Base-by-base conservation (phyloP, 1,284 basidiomycete species). In the Cryptococcus sp. region DNA sequence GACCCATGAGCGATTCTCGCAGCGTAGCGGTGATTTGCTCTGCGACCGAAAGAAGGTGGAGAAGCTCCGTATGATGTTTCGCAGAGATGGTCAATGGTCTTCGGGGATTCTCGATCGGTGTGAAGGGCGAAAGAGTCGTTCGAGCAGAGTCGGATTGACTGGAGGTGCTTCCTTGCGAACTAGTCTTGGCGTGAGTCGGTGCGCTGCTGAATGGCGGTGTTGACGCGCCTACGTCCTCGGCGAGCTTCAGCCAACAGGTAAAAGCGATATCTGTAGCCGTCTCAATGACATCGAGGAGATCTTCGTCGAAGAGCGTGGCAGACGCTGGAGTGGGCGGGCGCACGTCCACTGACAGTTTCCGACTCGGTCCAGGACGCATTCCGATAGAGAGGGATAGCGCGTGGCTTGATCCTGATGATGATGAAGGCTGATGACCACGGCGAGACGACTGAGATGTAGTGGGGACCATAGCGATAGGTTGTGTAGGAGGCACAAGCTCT, bases 261-360 rank as follows among this genome's bases (percentile, higher is more conserved):
- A 78, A 76, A 1, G 80, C 81, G 25, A 78, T 74, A 17, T 80
- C 75, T 3, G 79, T 79, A 0, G 81, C 81, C 16, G 76, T 75
- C 50, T 81, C 81, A 10, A 81, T 75, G 46, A 79, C 77, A 49
- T 81, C 80, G 10, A 82, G 62, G 38, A 82, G 71, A 50, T 79
- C 80, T 31, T 80, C 80, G 61, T 82, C 80, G 48, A 76, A 76
- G 19, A 78, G 66, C 45, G 73, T 74, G 1, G 77, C 71, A 8
- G 75, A 74, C 23, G 75, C 65, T 1, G 78, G 77, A 6, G 77
- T 78, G 1, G 73, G 69, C n/a, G 76, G 74, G 6, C 76, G 69
- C 3, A 78, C 68, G 47, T 78, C 76, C 17, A 76, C 74, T 0
- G 72, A 75, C 5, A 75, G 44, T 56, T 76, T 75, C 16, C 76